Evolutionary conservation across 495 filamentous ascomycete species (phyloP), one percentile per base, ranked within the genome.

Genomic region (Neurospora sp.): DNA sequence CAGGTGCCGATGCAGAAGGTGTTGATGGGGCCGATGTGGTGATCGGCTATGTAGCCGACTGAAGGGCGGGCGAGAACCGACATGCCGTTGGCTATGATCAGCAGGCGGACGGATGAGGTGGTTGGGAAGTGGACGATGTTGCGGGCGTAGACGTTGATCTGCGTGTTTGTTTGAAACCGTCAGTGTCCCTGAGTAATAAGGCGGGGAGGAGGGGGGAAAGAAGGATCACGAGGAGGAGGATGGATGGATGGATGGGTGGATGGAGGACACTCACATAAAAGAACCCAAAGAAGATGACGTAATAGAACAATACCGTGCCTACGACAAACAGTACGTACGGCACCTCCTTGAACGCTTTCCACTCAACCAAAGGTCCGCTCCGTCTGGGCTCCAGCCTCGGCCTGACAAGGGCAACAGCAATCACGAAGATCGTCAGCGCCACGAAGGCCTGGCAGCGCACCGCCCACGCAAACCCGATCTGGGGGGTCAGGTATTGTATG

Each of bases 391-490:
- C 71, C 70, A 78, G 71, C 45, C 77, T 77, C 31, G 83, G 83
- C 70, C 77, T 80, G 24, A 84, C 69, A 39, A 84, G 71, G 24
- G 80, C 15, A 13, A 78, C 74, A 19, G 82, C 75, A 43, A 80
- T 21, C 5, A 77, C 70, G 17, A 80, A 73, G 21, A 84, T 76
- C 70, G 78, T 69, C 62, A 85, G 74, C 8, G 82, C 82, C 15
- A 85, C 78, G 69, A 85, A 83, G 17, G 74, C 82, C 5, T 80
- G 76, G 69, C 80, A 83, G 24, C 84, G 70, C 40, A 84, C 84
- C 15, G 84, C 81, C 84, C 84, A 85, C 15, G 82, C 74, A 37
- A 86, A 86, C 0, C 84, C 84, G 62, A 85, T 75, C 39, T 69
- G 66, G 9, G 83, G 83, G 39, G 82, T 83, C 8, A 85, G 75